Conservation (phyloP, 495 filamentous ascomycete species). For the Monascus purpureus region DNA sequence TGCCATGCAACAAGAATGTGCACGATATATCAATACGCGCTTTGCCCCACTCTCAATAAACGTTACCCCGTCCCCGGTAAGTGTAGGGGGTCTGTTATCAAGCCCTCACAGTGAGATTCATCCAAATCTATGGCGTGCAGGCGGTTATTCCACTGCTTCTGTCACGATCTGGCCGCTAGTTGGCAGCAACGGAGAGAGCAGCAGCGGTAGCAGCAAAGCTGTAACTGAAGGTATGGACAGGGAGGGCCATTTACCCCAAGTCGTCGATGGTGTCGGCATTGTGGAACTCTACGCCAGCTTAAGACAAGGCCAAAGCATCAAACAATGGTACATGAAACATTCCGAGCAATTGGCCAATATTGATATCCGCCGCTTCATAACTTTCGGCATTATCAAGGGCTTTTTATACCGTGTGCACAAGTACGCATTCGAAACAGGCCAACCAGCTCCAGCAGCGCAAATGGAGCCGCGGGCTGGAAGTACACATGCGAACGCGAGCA, state of each 20-base stretch:
- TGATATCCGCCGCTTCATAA: constrained; percentile 81
- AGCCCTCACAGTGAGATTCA: constrained; percentile 10
- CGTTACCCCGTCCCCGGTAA: constrained; percentile 9
- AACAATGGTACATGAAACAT: constrained; percentile 68
- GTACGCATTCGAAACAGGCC: constrained; percentile 54
- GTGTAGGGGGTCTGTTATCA: constrained; percentile 5
- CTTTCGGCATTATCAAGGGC: constrained; percentile 91
- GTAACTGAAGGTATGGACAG: constrained; percentile 4
- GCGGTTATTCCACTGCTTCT: constrained; percentile 17
- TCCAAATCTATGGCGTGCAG: constrained; percentile 6
- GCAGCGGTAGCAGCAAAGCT: constrained; percentile 2
- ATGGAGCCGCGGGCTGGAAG: constrained; percentile 9
- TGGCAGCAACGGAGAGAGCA: constrained; percentile 13
- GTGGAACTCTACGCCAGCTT: constrained; percentile 63
- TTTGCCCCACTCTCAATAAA: constrained; percentile 17
- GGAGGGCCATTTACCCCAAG: constrained; percentile 1
- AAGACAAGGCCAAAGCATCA: constrained; percentile 60
- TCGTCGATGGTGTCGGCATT: constrained; percentile 28
- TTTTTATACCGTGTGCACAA: constrained; percentile 91
- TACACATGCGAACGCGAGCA: not conserved
- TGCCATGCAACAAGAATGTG: constrained; percentile 71
- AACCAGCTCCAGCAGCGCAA: constrained; percentile 18
- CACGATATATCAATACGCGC: constrained; percentile 53
- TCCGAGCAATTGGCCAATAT: constrained; percentile 51
- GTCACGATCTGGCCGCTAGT: constrained; percentile 33